Percentiles rank a stretch among this genome's conserved stretches.
phyloP scores from a whole-genome alignment of 2,329 filamentous ascomycete genomes.

The Niveomyces coronatus region DNA sequence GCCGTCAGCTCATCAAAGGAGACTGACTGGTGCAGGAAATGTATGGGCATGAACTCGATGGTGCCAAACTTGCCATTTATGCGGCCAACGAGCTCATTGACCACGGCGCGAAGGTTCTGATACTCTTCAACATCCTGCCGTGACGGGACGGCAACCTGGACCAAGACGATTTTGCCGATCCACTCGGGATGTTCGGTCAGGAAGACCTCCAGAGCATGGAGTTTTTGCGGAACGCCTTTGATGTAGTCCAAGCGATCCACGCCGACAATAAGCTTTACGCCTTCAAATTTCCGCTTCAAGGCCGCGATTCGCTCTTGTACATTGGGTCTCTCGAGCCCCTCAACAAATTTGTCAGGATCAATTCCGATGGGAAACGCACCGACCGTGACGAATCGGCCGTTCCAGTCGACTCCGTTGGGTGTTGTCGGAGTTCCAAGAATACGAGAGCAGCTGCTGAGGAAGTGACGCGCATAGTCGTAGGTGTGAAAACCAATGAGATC shows the following conservation, averaged over 20 bases:
- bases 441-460: slow-evolving; percentile 90
- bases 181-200: slow-evolving; percentile 94
- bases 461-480: slow-evolving; percentile 97
- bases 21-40: slow-evolving; percentile 95
- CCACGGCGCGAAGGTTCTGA: slow-evolving; percentile 86
- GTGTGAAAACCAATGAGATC: slow-evolving; percentile 97
- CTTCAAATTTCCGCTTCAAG: slow-evolving; percentile 83
- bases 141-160: slow-evolving; percentile 91
- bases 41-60: slow-evolving; percentile 97
- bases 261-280: slow-evolving; percentile 91
- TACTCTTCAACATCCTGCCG: slow-evolving; percentile 96
- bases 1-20: slow-evolving; percentile 90
- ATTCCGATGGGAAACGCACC: slow-evolving; percentile 97
- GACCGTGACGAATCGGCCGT: slow-evolving; percentile 79
- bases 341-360: slow-evolving; percentile 90
- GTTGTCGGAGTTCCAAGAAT: slow-evolving; percentile 74
- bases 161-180: slow-evolving; percentile 93
- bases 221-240: slow-evolving; percentile 95
- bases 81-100: slow-evolving; percentile 91
- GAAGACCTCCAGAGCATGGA: slow-evolving; percentile 94
- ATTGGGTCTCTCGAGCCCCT: slow-evolving; percentile 73
- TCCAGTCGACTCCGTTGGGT: slow-evolving; percentile 86
- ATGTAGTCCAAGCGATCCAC: slow-evolving; percentile 97
- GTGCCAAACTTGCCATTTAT: slow-evolving; percentile 98
- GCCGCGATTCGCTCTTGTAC: slow-evolving; percentile 81